Evolutionary conservation across 1,139 yeast species (phyloP), one percentile per base, ranked within the genome.

Genomic region (Taiozyma onychis): DNA sequence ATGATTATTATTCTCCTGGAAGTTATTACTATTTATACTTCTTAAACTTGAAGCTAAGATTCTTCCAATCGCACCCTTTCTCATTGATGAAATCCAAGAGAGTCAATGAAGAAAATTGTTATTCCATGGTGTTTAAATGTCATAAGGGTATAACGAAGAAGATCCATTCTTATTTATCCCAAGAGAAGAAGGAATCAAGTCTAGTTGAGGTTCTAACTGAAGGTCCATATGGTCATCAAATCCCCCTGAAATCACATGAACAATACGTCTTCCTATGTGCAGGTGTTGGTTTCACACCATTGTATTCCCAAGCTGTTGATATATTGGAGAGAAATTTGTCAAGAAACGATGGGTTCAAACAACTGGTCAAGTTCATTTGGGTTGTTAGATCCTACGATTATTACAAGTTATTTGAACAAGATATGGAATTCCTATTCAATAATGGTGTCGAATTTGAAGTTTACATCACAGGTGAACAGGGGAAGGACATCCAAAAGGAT

Each of bases 211-310:
- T 58, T 3, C n/a, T 59, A 9, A 58, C 65, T 2, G 75, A 71
- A 49, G 74, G 74, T 1, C 74, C 75, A 4, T 70, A 71, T 52
- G 67, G 74, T 28, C 46, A 52, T 8, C 65, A 73, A 57, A 62
- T 79, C 55, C 77, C 89, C 63, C 63, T 80, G 46, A 74, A 74
- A 50, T 69, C 77, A 47, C 85, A 80, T 61, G 83, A 80, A 48
- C 78, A 75, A 48, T 58, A 72, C 72, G 66, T 82, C 14, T 72
- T 85, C 49, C 58, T 85, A 49, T 80, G 81, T 2, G 86, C 89
- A 54, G 90, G 91, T 51, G 81, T 85, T 54, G 95, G 95, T 56
- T 77, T 87, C 56, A 85, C 95, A 6, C 57, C 62, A 37, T 51
- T 55, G 39, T 60, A 60, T 42, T 57, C 62, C 0, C 61, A 59